phyloP scores from a whole-genome alignment of 2,329 filamentous ascomycete genomes.

The Drechmeria coniospora region DNA sequence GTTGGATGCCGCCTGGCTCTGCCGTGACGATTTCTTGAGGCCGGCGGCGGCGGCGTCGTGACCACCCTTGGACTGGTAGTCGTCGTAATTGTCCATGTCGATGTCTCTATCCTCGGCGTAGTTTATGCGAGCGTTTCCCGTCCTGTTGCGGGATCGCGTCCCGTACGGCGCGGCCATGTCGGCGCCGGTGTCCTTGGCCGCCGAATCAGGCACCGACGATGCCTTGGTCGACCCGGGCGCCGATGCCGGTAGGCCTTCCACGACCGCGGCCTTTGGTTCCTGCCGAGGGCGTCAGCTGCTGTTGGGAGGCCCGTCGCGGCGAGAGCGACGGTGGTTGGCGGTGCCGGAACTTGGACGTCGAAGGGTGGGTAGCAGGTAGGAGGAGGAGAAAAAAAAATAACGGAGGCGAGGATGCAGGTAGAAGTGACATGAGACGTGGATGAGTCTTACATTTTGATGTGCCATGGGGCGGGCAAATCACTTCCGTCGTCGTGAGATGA shows the following conservation, averaged over 20 bases:
- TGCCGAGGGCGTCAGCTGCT: conserved; percentile 10
- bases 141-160: conserved; percentile 83
- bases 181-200: conserved; percentile 32
- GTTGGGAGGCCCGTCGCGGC: background rate
- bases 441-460: conserved; percentile 21
- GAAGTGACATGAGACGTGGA: conserved; percentile 1
- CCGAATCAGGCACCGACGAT: conserved; percentile 29
- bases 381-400: conserved; percentile 1
- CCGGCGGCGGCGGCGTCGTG: conserved; percentile 26
- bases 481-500: conserved; percentile 19
- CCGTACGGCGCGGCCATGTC: conserved; percentile 60
- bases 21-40: conserved; percentile 39
- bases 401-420: conserved; percentile 4
- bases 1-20: conserved; percentile 21
- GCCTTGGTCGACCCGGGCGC: conserved; percentile 28
- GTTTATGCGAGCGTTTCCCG: conserved; percentile 66
- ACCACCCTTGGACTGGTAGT: conserved; percentile 38
- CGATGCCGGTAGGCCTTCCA: conserved; percentile 13
- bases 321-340: background rate
- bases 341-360: conserved; percentile 1
- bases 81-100: conserved; percentile 73
- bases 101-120: conserved; percentile 90
- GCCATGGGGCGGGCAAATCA: conserved; percentile 22
- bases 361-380: conserved; percentile 1
- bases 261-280: conserved; percentile 20